Evolutionary conservation across 768 basidiomycete genomes (phyloP), one percentile per base, ranked within the genome.

Genomic region (Calvatia gigantea): DNA sequence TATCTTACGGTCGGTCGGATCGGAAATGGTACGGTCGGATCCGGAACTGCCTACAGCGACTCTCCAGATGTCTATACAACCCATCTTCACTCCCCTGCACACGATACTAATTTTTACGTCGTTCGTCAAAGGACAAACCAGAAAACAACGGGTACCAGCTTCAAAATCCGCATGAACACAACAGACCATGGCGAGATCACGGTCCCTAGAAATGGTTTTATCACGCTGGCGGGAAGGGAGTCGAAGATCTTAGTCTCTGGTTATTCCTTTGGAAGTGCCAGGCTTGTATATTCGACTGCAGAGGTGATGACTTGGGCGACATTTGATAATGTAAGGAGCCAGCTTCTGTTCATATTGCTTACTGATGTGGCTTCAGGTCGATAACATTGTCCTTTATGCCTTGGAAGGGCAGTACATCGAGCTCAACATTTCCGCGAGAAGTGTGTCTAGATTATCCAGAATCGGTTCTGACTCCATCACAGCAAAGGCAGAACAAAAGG

Each of bases 1-100:
- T 85, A 88, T 63, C 74, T 80, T 58, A 79, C 85, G 64, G 88
- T 86, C 2, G 79, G 85, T 49, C 73, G 80, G 63, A 73, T 86
- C 15, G 84, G 84, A 1, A 76, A 83, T 56, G 79, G 78, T 17
- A 75, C 71, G 41, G 70, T 72, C 12, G 77, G 76, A 11, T 60
- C 58, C 14, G 68, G 71, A 8, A 73, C 72, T 2, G 64, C 70
- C 8, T 68, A 70, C 46, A 70, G 66, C 54, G 54, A 62, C 28
- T 75, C 76, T 48, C 41, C 71, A 2, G 74, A 69, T 28, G 74
- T 75, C 21, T 82, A 81, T 56, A 78, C 75, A 14, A 85, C 82
- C 1, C 65, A 80, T 39, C 71, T 88, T 52, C 67, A 70, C 49
- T 84, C 88, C 47, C 81, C 81, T 0, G 76, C 80, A 28, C 79